A percentile compares a stretch with the other conserved stretches of the same genome.
Conservation (phyloP, 257 asterid genomes). For the Prunella vulgaris region DNA sequence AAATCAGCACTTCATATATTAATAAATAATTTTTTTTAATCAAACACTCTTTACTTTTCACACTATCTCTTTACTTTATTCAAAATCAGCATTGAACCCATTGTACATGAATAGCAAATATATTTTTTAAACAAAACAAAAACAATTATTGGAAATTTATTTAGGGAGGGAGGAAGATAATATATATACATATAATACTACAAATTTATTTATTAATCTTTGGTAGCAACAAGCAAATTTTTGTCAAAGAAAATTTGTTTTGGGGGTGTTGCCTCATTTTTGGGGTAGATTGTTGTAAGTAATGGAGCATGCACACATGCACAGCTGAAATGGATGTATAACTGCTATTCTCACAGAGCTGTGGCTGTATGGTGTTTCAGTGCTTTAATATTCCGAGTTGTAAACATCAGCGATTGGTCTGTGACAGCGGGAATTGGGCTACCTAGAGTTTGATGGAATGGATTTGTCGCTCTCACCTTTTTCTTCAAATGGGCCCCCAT, state of each 20-base stretch:
- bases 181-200: too few species aligned
- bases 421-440: conserved; percentile 3
- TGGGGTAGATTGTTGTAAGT: conserved; percentile 27
- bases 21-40: too few species aligned
- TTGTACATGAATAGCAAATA: too few species aligned
- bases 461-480: conserved; percentile 26
- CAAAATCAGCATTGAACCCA: too few species aligned
- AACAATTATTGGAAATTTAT: too few species aligned
- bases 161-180: too few species aligned
- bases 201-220: too few species aligned
- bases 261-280: conserved; percentile 17
- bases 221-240: neutral
- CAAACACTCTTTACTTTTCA: too few species aligned
- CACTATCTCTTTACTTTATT: too few species aligned
- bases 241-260: neutral
- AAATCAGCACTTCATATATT: too few species aligned
- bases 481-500: conserved; percentile 17
- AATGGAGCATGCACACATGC: conserved; percentile 42
- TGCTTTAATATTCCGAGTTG: conserved; percentile 31
- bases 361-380: neutral
- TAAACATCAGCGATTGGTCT: conserved; percentile 35
- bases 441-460: neutral
- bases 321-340: conserved; percentile 42
- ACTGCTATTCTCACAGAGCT: conserved; percentile 24
- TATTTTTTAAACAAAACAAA: too few species aligned